Evolutionary conservation across 139 green algal species (phyloP), one percentile per base, ranked within the genome.

Genomic region (Picochlorum sp.): DNA sequence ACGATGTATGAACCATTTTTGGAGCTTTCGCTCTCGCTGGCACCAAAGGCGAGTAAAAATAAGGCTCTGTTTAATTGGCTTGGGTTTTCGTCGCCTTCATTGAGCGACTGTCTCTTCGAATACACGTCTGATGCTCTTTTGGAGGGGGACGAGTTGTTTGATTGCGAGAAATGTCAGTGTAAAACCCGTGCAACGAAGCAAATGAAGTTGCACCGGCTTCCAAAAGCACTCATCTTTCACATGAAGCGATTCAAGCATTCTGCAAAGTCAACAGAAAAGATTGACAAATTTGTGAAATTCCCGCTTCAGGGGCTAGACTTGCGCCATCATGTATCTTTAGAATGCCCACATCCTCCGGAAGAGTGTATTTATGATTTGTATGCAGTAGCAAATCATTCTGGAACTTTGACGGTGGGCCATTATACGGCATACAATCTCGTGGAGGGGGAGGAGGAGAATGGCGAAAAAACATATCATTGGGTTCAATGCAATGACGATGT

Each of bases 221-320:
- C 79, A 6, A 37, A 68, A 1, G 56, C 61, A 20, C 71, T 86
- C 24, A 62, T 86, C 28, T 69, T 86, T 49, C 77, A 85, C 65
- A 76, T 86, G 61, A 86, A 86, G 67, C 69, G 79, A 56, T 86
- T 86, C 68, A 81, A 76, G 45, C 59, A 67, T 30, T 15, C 49
- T 26, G 62, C 26, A 56, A 63, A 15, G 31, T n/a, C 10, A 4
- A 28, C n/a, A 45, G 67, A 81, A 61, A 84, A 84, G 75, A 71
- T 84, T 15, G 76, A 76, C 5, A 63, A 69, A 56, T 68, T 63
- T 49, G 78, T 84, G 1, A 61, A 63, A 45, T 83, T 78, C 57
- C 78, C 78, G 7, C 63, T 83, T 24, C 49, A 73, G 34, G 69
- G 63, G n/a, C 62, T 82, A 21, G 26, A 63, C 18, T 57, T 79